Percentiles rank a stretch among this genome's conserved stretches.
Conservation (phyloP, 1,139 yeast species). For the Hansenula lynferdii region DNA sequence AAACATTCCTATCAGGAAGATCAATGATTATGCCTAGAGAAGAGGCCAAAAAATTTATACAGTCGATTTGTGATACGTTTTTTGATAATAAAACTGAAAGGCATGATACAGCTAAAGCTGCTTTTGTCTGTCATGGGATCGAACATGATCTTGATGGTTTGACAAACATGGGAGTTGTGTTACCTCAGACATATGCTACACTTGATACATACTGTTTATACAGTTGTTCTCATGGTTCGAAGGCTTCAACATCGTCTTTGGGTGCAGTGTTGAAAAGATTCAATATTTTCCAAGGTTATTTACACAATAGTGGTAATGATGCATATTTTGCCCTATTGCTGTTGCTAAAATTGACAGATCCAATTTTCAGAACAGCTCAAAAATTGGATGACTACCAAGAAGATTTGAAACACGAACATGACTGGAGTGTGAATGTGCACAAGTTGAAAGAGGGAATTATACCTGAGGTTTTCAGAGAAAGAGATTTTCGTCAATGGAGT, state of each 20-base stretch:
- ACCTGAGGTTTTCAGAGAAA: not conserved
- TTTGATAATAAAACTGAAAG: not conserved
- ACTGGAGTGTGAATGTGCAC: not conserved
- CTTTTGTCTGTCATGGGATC: not conserved
- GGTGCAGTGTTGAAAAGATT: constrained; percentile 46
- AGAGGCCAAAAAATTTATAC: not conserved
- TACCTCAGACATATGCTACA: not conserved
- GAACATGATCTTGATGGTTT: not conserved
- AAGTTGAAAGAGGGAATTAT: not conserved
- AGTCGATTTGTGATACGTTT: not conserved
- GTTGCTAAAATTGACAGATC: constrained; percentile 51
- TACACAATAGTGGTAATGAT: constrained; percentile 86
- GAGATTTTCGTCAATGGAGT: not conserved
- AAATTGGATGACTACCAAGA: constrained; percentile 24
- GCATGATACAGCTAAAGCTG: not conserved
- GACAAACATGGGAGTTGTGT: not conserved
- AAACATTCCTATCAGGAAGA: constrained; percentile 28
- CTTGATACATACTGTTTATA: not conserved
- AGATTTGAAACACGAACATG: not conserved
- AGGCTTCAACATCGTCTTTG: constrained; percentile 33
- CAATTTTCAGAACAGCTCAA: constrained; percentile 34
- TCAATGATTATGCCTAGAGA: constrained; percentile 37
- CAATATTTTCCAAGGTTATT: constrained; percentile 53
- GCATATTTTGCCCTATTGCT: constrained; percentile 62
- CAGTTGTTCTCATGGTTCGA: not conserved